Percentiles rank a stretch among this genome's conserved stretches.
phyloP scores from a whole-genome alignment of 805 yeast genomes.

The Candida loeiensis region DNA sequence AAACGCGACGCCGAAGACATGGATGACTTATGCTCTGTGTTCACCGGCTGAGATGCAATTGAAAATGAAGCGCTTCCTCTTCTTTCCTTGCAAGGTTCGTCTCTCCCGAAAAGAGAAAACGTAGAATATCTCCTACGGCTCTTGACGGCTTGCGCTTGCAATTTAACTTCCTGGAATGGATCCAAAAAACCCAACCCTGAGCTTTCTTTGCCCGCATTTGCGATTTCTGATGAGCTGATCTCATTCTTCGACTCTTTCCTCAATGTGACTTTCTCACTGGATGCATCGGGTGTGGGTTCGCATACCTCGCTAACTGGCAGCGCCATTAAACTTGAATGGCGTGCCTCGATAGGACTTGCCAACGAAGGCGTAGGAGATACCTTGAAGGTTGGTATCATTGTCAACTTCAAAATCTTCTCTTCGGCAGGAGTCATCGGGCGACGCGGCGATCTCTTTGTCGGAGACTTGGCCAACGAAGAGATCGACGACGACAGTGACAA shows the following conservation, averaged over 20 bases:
- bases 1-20: not conserved
- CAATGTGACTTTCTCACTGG: too few relatives aligned
- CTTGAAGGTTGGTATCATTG: conserved; percentile 25
- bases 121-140: conserved; percentile 5
- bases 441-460: conserved; percentile 12
- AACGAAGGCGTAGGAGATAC: not conserved
- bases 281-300: not conserved
- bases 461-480: conserved; percentile 3
- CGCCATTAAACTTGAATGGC: not conserved
- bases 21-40: conserved; percentile 3
- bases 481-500: conserved; percentile 5
- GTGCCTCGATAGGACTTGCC: not conserved
- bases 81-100: conserved; percentile 4
- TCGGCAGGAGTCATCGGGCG: conserved; percentile 22
- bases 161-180: conserved; percentile 5
- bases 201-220: not conserved
- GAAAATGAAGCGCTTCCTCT: conserved; percentile 11
- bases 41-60: conserved; percentile 10
- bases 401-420: conserved; percentile 20
- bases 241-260: too few relatives aligned
- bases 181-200: not conserved
- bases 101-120: conserved; percentile 5
- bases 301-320: not conserved
- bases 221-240: conserved; percentile 2
- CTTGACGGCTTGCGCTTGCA: not conserved